phyloP scores from a whole-genome alignment of 2,329 filamentous ascomycete species.

The Dryadomyces quercus-mongolicae region DNA sequence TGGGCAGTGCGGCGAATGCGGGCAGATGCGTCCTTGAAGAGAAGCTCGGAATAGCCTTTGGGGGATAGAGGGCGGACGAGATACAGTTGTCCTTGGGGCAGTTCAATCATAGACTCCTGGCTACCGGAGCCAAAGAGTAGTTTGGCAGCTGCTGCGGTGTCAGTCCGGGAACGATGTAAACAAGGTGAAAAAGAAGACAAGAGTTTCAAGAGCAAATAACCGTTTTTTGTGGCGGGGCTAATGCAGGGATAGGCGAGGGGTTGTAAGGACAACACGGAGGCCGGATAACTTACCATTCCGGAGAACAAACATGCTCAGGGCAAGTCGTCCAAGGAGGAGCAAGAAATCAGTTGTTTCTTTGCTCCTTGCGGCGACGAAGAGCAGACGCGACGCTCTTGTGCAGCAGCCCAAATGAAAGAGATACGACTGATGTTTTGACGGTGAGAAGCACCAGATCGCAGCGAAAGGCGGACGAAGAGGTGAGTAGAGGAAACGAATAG shows the following conservation, averaged over 20 bases:
- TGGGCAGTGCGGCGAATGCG: slow-evolving; percentile 87
- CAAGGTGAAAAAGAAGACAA: not conserved
- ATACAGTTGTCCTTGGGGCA: slow-evolving; percentile 92
- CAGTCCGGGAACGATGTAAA: not conserved
- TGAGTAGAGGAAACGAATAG: not conserved
- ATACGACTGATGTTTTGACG: not conserved
- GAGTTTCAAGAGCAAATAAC: not conserved
- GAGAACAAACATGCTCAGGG: slow-evolving; percentile 27
- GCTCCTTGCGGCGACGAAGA: not conserved
- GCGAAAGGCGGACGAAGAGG: not conserved
- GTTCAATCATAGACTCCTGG: slow-evolving; percentile 88
- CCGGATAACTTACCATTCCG: slow-evolving; percentile 24
- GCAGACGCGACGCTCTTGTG: not conserved
- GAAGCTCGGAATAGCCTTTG: slow-evolving; percentile 96
- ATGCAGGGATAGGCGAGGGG: slow-evolving; percentile 1
- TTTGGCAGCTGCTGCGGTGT: slow-evolving; percentile 57
- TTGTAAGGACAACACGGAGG: not conserved
- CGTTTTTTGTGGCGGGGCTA: not conserved
- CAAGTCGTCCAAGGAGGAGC: not conserved
- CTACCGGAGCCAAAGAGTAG: slow-evolving; percentile 78
- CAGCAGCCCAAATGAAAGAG: not conserved
- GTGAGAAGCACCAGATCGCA: not conserved
- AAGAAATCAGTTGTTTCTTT: not conserved
- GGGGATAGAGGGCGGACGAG: slow-evolving; percentile 89
- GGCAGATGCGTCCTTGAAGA: slow-evolving; percentile 93